Base-by-base conservation (phyloP, 148 eudicot species). In the Camellia japonica region DNA sequence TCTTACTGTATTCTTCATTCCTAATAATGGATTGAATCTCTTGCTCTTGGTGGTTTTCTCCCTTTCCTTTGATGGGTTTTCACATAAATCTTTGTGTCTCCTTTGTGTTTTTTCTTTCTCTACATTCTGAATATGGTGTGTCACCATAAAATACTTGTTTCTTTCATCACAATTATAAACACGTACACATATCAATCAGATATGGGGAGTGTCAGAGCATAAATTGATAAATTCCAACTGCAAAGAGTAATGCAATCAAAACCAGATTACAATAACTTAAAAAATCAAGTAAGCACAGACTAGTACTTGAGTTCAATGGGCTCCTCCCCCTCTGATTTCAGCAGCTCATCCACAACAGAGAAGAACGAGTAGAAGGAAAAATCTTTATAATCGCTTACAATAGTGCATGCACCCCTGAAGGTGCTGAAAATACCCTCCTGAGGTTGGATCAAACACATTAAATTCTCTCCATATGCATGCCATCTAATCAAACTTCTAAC, bases 361-460 rank as follows among this genome's bases (percentile, higher is more conserved):
- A 80, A 83, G 82, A 69, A 83, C 4, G 85, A 79, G 55, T 83
- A 72, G n/a, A 80, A 75, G 19, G 80, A 79, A 71, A 83, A 76
- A 69, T 83, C 85, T 66, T 73, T 77, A 55, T 79, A 83, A 80
- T 83, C 85, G 16, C 74, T 38, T 8, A 83, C 82, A 80, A 79
- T 69, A 0, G 82, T 83, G 52, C 69, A 61, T n/a, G 80, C 79
- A 76, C 85, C 82, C 52, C 16, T 67, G 63, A 79, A 23, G n/a
- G 63, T 80, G 43, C 58, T 65, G 77, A 51, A 20, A 72, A 74
- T 52, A 3, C 85, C 85, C 52, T 69, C 85, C 85, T 83, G 18
- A 70, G 46, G 43, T 43, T 52, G 7, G 44, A 74, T 49, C 15
- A 49, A 16, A 59, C 7, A 9, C 62, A 60, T n/a, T 16, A 82